phyloP scores from a whole-genome alignment of 1,139 yeast species.

The Yamadazyma taylorii region DNA sequence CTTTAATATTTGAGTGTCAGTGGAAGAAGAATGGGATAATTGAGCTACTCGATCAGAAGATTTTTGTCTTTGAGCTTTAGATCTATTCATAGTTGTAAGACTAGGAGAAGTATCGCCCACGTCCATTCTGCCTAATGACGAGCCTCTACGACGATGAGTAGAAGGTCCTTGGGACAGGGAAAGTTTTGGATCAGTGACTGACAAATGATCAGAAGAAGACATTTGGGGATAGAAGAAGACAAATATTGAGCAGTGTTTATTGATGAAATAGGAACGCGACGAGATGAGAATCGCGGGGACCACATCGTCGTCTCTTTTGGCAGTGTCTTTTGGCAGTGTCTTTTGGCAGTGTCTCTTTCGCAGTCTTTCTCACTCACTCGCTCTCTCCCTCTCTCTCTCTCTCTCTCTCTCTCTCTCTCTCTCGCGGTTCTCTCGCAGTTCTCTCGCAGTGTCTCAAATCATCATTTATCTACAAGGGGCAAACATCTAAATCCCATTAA shows the following conservation, averaged over 20 bases:
- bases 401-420: no score
- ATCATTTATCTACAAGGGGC: neutral
- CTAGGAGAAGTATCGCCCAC: slow-evolving; percentile 60
- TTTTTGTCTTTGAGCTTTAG: slow-evolving; percentile 32
- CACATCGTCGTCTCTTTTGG: no score
- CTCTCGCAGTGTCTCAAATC: no score
- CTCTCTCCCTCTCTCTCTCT: no score
- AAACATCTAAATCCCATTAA: neutral
- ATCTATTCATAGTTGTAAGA: slow-evolving; percentile 46
- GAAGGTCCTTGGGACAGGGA: neutral
- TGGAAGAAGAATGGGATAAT: slow-evolving; percentile 25
- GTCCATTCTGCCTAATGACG: slow-evolving; percentile 58
- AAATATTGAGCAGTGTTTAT: no score
- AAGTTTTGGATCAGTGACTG: no score
- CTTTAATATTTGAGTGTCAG: slow-evolving; percentile 43
- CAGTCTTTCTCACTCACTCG: no score
- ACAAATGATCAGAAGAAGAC: slow-evolving; percentile 1
- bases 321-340: no score
- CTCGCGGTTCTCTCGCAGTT: no score
- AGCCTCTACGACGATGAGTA: slow-evolving; percentile 42
- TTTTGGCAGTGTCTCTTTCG: no score
- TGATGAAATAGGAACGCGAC: no score
- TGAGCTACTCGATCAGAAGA: slow-evolving; percentile 36
- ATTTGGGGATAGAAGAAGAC: neutral
- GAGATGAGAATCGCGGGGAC: no score